phyloP scores from a whole-genome alignment of 768 basidiomycete species.

The Kwoniella shandongensis region DNA sequence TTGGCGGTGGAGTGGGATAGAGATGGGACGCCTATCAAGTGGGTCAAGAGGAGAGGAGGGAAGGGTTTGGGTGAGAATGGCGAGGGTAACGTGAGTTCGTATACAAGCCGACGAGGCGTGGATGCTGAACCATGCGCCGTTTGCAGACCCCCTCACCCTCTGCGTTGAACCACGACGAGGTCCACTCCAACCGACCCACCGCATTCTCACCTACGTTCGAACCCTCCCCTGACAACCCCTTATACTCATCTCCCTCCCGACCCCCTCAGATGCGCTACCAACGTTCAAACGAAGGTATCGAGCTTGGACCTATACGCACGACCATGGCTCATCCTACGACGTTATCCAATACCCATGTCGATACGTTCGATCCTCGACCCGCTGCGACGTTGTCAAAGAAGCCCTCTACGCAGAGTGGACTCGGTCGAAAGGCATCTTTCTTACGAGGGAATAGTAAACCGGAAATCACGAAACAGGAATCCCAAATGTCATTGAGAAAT shows the following conservation, averaged over 20 bases:
- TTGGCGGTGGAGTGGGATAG: slow-evolving; percentile 50
- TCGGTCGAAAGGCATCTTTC: too few relatives aligned
- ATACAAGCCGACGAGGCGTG: neutral
- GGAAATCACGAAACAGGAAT: slow-evolving; percentile 10
- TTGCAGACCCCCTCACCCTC: neutral
- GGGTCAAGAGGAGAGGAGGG: slow-evolving; percentile 32
- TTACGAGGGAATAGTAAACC: slow-evolving; percentile 5
- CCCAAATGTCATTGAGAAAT: slow-evolving; percentile 5
- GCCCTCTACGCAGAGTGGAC: neutral
- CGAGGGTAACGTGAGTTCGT: slow-evolving; percentile 6
- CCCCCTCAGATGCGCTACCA: slow-evolving; percentile 8
- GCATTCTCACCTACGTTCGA: slow-evolving; percentile 44
- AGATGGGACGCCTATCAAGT: slow-evolving; percentile 40
- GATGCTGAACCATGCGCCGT: too few relatives aligned
- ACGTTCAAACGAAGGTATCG: slow-evolving; percentile 5
- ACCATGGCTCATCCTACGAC: slow-evolving; percentile 2
- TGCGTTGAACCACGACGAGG: neutral
- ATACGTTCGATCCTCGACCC: neutral
- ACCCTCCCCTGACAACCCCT: slow-evolving; percentile 38
- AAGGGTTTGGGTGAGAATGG: slow-evolving; percentile 7
- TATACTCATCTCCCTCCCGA: slow-evolving; percentile 11
- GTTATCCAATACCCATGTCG: neutral
- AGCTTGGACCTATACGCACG: slow-evolving; percentile 11
- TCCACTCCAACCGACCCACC: neutral
- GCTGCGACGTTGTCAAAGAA: neutral